A percentile compares a stretch with the other conserved stretches of the same genome.
Evolutionary conservation across 129 eudicot species (phyloP).

Genomic region (Tagetes patula): DNA sequence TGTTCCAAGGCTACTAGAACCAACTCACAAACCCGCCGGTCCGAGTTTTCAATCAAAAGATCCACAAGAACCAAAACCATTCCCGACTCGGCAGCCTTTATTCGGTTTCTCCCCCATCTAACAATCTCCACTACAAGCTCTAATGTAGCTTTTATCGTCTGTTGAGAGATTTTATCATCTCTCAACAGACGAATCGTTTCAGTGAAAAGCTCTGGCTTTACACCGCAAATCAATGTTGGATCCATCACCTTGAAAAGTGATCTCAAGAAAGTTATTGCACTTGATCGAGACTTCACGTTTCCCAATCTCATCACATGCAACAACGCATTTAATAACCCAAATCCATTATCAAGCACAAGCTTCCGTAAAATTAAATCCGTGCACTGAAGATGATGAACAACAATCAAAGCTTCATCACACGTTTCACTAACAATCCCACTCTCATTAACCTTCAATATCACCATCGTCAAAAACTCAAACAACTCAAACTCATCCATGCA

Average conservation of each 20-base stretch:
- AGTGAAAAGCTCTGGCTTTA: conserved; percentile 28
- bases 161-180: conserved; percentile 30
- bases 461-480: conserved; percentile 39
- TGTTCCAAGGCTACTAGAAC: conserved; percentile 44
- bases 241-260: conserved; percentile 36
- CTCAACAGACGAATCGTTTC: conserved; percentile 27
- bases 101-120: conserved; percentile 56
- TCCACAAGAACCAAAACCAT: conserved; percentile 43
- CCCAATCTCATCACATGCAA: conserved; percentile 33
- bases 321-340: conserved; percentile 33
- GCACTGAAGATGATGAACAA: conserved; percentile 40
- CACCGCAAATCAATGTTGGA: conserved; percentile 16
- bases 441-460: conserved; percentile 23
- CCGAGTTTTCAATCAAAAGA: conserved; percentile 40
- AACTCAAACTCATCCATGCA: conserved; percentile 41
- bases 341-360: not conserved
- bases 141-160: conserved; percentile 45
- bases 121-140: conserved; percentile 34
- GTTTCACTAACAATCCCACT: conserved; percentile 2
- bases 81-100: conserved; percentile 54
- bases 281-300: conserved; percentile 28
- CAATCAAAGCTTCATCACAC: conserved; percentile 46
- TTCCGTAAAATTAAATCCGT: conserved; percentile 33
- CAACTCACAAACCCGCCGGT: conserved; percentile 48
- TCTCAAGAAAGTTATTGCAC: conserved; percentile 37